These are phyloP conservation scores for Rhizopogon vinicolor DNA, from an alignment of 768 basidiomycete genomes.

Conservation along the genomic window DNA sequence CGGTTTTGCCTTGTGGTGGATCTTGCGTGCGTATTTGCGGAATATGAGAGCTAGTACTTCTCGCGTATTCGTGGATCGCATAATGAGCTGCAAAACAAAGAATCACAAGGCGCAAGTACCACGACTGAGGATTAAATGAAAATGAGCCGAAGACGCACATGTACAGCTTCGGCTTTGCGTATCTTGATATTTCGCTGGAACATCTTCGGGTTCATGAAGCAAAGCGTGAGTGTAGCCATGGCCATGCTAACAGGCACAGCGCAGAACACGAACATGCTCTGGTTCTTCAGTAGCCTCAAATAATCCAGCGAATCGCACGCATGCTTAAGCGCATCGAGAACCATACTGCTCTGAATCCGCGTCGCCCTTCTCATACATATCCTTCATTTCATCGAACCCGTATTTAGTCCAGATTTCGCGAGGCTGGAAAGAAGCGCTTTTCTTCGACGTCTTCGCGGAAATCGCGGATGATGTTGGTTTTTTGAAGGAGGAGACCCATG, in stretches of 20 bases:
- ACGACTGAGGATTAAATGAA: not conserved
- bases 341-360: slow-evolving; percentile 79
- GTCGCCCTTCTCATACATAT: slow-evolving; percentile 56
- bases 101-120: not conserved
- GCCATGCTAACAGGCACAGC: slow-evolving; percentile 96
- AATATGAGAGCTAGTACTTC: slow-evolving; percentile 91
- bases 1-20: slow-evolving; percentile 75
- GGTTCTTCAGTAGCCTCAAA: slow-evolving; percentile 79
- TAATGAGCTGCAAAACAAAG: slow-evolving; percentile 62
- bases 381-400: slow-evolving; percentile 67
- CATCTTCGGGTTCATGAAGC: slow-evolving; percentile 91
- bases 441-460: slow-evolving; percentile 88
- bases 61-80: slow-evolving; percentile 86
- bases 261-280: slow-evolving; percentile 93
- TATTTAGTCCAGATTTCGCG: slow-evolving; percentile 84
- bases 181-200: slow-evolving; percentile 92
- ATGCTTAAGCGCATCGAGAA: slow-evolving; percentile 86
- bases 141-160: slow-evolving; percentile 40
- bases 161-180: slow-evolving; percentile 83
- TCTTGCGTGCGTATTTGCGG: slow-evolving; percentile 72
- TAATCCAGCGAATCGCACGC: slow-evolving; percentile 87
- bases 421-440: slow-evolving; percentile 89
- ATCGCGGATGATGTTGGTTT: slow-evolving; percentile 97
- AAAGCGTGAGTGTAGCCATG: slow-evolving; percentile 85
- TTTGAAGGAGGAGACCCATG: slow-evolving; percentile 94